Base-by-base conservation (phyloP, 768 basidiomycete species). In the Tephrocybe sp. region DNA sequence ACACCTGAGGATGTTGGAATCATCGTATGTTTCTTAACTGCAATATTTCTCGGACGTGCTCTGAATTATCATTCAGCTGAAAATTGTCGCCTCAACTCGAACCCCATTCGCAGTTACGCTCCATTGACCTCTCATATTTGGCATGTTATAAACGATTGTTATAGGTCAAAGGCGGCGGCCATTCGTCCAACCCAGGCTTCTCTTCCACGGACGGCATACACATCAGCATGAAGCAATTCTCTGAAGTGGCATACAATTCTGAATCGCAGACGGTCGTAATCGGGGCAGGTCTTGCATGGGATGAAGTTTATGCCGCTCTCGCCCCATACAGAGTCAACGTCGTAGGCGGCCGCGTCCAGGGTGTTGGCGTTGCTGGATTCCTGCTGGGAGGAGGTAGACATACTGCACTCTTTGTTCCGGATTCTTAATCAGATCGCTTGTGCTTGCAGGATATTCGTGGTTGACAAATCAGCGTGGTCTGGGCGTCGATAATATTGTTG, bases 151-250 rank as follows among this genome's bases (percentile, higher is more conserved):
- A 30, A 30, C 28, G 28, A 30, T 30, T 6, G 5, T 30, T 39
- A 82, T n/a, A n/a, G 83, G 74, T 85, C 51, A 85, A 83, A 64
- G 77, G 82, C 21, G 83, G 80, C 11, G 83, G 84, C 0, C 83
- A 85, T 61, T 54, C 76, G 1, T 55, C 72, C 2, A 84, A 83
- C 56, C 75, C 71, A 0, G 76, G 76, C 1, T 84, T 83, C 54
- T 81, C 81, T 0, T 85, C 84, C 0, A 85, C 83, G 0, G 54
- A 61, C 1, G 83, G 83, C 25, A 75, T 85, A 6, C 80, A 80
- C 15, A 84, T 85, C 5, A 64, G 79, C 5, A 77, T 85, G 79
- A 62, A 54, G 39, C 67, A 73, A 1, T 81, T 84, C 61, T 67
- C 69, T 3, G 54, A 74, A 14, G 72, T 81, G 20, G 65, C 45